Percentiles rank a stretch among this genome's conserved stretches.
Evolutionary conservation across 371 early-diverging fungal genomes (phyloP).

Genomic region (Vittaforma corneae): DNA sequence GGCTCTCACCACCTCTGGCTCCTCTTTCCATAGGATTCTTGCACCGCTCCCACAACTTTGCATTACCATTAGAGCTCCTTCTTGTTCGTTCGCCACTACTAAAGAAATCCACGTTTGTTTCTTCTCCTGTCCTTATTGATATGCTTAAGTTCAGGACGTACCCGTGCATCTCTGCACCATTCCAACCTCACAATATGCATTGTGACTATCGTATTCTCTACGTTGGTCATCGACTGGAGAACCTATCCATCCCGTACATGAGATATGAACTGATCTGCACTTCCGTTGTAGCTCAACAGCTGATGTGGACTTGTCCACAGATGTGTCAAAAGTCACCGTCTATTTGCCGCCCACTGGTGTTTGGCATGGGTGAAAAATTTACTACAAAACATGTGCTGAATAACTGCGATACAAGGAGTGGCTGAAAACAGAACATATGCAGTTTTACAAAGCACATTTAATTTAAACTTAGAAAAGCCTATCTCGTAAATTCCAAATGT

Average conservation of each 20-base stretch:
- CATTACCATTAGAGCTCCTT: slow-evolving; percentile 62
- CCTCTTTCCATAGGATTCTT: slow-evolving; percentile 54
- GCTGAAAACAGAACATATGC: too few species aligned
- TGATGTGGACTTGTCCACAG: too few species aligned
- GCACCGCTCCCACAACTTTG: slow-evolving; percentile 58
- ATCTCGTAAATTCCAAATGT: too few species aligned
- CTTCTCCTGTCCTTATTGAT: slow-evolving; percentile 66
- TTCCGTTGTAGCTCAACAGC: too few species aligned
- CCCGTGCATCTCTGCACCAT: slow-evolving; percentile 48
- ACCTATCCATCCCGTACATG: slow-evolving; percentile 28
- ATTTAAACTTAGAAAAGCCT: too few species aligned
- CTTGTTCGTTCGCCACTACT: slow-evolving; percentile 64
- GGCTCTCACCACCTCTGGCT: slow-evolving; percentile 55
- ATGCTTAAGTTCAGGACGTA: slow-evolving; percentile 65
- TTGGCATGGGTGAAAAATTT: too few species aligned
- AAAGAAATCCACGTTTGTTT: slow-evolving; percentile 64
- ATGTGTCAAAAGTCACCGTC: too few species aligned
- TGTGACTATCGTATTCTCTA: slow-evolving; percentile 14
- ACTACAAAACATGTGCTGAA: too few species aligned
- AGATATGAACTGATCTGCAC: too few species aligned
- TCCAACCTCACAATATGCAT: neutral
- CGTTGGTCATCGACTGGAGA: slow-evolving; percentile 11
- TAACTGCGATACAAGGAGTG: too few species aligned
- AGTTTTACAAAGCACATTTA: too few species aligned
- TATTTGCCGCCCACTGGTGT: too few species aligned